These are phyloP conservation scores for Marasmius sp. DNA, from an alignment of 1,284 basidiomycete species.

Conservation along the genomic window DNA sequence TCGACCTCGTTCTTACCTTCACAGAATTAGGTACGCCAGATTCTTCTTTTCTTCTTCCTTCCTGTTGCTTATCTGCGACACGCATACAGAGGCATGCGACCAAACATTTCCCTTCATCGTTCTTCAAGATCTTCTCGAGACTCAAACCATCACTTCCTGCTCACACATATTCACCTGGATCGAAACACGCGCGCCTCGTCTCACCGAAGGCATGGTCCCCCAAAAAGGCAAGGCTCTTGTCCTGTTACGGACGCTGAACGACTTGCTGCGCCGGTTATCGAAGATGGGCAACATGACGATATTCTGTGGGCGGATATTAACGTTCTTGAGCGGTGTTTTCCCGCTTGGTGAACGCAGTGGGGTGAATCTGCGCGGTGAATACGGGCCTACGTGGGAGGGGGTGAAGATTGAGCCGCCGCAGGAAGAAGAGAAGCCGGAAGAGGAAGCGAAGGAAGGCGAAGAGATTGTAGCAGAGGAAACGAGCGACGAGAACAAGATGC, in stretches of 20 bases:
- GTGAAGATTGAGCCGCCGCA: conserved; percentile 38
- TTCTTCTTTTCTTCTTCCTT: conserved; percentile 1
- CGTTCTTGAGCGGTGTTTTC: conserved; percentile 83
- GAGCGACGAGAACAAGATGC: conserved; percentile 25
- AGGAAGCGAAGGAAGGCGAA: conserved; percentile 25
- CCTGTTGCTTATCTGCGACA: not conserved
- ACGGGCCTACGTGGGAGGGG: conserved; percentile 77
- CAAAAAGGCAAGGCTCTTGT: conserved; percentile 86
- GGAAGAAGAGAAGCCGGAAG: conserved; percentile 26
- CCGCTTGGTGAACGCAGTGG: conserved; percentile 87
- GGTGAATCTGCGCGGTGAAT: conserved; percentile 86
- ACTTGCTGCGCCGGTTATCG: conserved; percentile 80
- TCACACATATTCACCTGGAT: conserved; percentile 86
- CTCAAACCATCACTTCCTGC: conserved; percentile 79
- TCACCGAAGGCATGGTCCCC: conserved; percentile 77
- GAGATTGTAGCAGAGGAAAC: conserved; percentile 20
- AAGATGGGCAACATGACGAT: conserved; percentile 81
- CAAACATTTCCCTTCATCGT: conserved; percentile 57
- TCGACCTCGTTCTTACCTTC: conserved; percentile 73
- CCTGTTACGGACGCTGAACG: conserved; percentile 83
- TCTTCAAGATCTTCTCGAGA: conserved; percentile 77
- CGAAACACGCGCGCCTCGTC: conserved; percentile 61
- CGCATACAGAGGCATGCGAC: conserved; percentile 50
- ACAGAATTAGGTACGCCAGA: conserved; percentile 63
- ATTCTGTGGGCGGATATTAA: conserved; percentile 87